phyloP scores from a whole-genome alignment of 768 basidiomycete genomes.

The Termitomyces sp. region DNA sequence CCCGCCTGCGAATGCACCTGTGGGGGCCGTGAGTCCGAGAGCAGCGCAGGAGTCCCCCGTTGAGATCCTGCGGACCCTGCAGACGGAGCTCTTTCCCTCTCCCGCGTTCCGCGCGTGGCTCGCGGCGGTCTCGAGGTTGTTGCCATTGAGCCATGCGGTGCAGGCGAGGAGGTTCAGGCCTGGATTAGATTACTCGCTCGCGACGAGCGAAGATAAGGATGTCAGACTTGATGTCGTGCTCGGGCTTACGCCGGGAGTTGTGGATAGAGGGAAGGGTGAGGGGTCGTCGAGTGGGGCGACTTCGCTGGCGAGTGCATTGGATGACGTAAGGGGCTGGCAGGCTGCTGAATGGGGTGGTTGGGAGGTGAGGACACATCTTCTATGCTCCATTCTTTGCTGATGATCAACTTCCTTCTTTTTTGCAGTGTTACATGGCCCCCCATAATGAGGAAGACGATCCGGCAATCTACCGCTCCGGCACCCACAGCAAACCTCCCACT shows the following conservation, averaged over 20 bases:
- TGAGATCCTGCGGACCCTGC: conserved; percentile 58
- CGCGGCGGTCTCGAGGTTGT: conserved; percentile 58
- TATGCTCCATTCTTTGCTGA: conserved; percentile 2
- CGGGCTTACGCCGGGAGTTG: conserved; percentile 69
- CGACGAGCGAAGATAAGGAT: conserved; percentile 79
- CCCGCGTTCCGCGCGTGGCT: conserved; percentile 91
- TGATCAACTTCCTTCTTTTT: background rate
- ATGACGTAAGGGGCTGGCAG: conserved; percentile 50
- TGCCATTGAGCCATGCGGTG: conserved; percentile 67
- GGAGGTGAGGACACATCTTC: conserved; percentile 55
- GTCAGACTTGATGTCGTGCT: conserved; percentile 82
- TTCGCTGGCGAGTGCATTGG: conserved; percentile 20
- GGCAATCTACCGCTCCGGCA: conserved; percentile 79
- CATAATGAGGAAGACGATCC: conserved; percentile 95
- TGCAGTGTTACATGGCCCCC: conserved; percentile 89
- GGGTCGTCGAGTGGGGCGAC: conserved; percentile 19
- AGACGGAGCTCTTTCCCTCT: conserved; percentile 74
- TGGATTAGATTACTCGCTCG: conserved; percentile 92
- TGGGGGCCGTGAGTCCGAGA: conserved; percentile 43
- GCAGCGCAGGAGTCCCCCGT: conserved; percentile 48
- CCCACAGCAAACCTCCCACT: conserved; percentile 30
- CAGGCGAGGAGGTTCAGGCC: conserved; percentile 88
- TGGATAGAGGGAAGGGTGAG: conserved; percentile 20
- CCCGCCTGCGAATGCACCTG: conserved; percentile 28
- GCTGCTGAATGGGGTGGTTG: conserved; percentile 85